Base-by-base conservation (phyloP, 352 stramenopile genomes). In the Phytopythium vexans region DNA sequence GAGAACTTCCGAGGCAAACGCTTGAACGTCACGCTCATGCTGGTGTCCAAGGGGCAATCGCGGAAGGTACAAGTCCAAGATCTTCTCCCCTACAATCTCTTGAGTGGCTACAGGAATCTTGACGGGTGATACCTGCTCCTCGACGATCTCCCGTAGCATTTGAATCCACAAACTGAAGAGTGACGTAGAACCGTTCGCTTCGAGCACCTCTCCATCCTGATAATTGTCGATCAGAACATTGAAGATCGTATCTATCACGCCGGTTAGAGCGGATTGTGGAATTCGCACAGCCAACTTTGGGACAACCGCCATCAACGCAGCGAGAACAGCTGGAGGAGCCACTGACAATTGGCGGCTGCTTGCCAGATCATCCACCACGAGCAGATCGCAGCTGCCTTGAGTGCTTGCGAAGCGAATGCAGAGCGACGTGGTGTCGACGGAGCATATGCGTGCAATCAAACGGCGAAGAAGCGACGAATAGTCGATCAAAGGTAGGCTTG, bases 401-500 rank as follows among this genome's bases (percentile, higher is more conserved):
- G 67, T 71, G 32, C 52, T 58, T n/a, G 67, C 59, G 16, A 80
- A 71, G 32, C 54, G 47, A 52, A 80, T 34, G 44, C 64, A 76
- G 9, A 47, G 41, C 7, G 55, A 14, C 27, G 54, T 78, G 4
- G 56, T 52, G 27, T 68, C 53, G 34, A 50, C 49, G 27, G 37
- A 70, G 44, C 58, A 69, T 32, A 74, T 60, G 8, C 65, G 58
- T 16, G 64, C 15, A 55, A 72, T 65, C 9, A 77, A 41, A 15
- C 59, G 52, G 47, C 35, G 60, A 3, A 53, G 54, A n/a, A 77
- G 58, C 11, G 62, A 56, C 31, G 58, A 32, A 10, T 72, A 77
- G 50, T 77, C 63, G 3, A 74, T 14, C 27, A 70, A 41, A 27
- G 68, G 68, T 10, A 77, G 57, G 8, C 62, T 55, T 35, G 49